Conservation (phyloP, 257 asterid genomes). For the Ilex asprella region DNA sequence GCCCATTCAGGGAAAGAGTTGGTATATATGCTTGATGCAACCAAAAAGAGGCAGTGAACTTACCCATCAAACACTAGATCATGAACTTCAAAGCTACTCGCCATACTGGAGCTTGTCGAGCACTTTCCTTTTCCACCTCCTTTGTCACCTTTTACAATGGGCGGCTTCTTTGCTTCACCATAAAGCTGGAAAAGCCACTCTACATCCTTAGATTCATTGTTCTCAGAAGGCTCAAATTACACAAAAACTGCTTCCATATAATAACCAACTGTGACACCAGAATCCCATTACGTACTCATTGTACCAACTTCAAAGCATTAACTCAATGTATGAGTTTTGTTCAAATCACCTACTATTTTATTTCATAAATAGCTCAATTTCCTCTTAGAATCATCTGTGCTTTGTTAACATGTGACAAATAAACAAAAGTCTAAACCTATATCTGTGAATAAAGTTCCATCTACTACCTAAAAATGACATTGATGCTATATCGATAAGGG, state of each 20-base stretch:
- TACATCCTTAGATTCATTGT: conserved; percentile 51
- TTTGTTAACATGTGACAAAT: too few species aligned
- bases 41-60: conserved; percentile 17
- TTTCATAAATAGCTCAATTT: too few species aligned
- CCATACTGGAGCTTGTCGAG: conserved; percentile 44
- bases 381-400: too few species aligned
- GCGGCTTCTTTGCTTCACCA: conserved; percentile 62
- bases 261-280: conserved; percentile 29
- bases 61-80: conserved; percentile 92
- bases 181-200: conserved; percentile 86
- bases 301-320: too few species aligned
- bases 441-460: too few species aligned
- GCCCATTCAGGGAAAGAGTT: conserved; percentile 14
- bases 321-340: too few species aligned
- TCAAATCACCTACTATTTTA: too few species aligned
- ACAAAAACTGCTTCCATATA: too few species aligned
- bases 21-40: conserved; percentile 2
- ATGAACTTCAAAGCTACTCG: conserved; percentile 56
- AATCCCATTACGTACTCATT: conserved; percentile 44
- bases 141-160: conserved; percentile 34
- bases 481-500: too few species aligned
- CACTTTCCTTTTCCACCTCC: conserved; percentile 57
- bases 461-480: too few species aligned
- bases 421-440: too few species aligned
- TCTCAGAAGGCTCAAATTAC: conserved; percentile 49